Evolutionary conservation across 352 stramenopile species (phyloP).

Genomic region (Phytophthora tubulina): DNA sequence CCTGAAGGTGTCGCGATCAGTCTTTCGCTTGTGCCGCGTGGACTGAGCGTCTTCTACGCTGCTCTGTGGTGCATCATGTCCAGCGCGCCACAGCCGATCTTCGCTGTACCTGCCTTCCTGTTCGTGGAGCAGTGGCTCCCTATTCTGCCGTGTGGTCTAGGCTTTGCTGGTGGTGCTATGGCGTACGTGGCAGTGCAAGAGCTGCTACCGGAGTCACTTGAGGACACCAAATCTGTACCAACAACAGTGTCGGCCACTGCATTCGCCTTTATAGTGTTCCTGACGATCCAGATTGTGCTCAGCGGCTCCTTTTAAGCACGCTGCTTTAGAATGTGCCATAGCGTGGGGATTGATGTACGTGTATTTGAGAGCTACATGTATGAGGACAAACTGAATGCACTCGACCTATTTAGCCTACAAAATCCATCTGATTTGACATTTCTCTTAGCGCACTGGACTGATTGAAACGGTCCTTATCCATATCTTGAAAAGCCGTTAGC

Average conservation of each 20-base stretch:
- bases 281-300: slow-evolving; percentile 84
- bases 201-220: slow-evolving; percentile 81
- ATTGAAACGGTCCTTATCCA: slow-evolving; percentile 16
- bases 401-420: slow-evolving; percentile 33
- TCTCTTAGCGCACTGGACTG: background rate
- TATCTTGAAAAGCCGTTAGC: slow-evolving; percentile 32
- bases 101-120: slow-evolving; percentile 97
- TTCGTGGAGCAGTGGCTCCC: slow-evolving; percentile 94
- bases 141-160: slow-evolving; percentile 95
- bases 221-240: slow-evolving; percentile 84
- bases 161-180: slow-evolving; percentile 98
- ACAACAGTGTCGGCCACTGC: slow-evolving; percentile 76
- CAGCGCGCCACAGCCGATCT: slow-evolving; percentile 95
- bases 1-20: slow-evolving; percentile 97
- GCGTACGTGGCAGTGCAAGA: slow-evolving; percentile 94
- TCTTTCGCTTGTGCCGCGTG: slow-evolving; percentile 95
- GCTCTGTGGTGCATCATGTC: slow-evolving; percentile 93
- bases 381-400: slow-evolving; percentile 18
- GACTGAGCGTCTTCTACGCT: slow-evolving; percentile 89
- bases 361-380: slow-evolving; percentile 4
- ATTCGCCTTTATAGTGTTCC: slow-evolving; percentile 83
- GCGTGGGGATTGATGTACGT: slow-evolving; percentile 30
- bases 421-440: background rate
- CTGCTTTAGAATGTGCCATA: slow-evolving; percentile 7
- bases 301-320: slow-evolving; percentile 57